These are phyloP conservation scores for Colletotrichum karsti DNA, from an alignment of 2,329 filamentous ascomycete genomes.

Conservation along the genomic window DNA sequence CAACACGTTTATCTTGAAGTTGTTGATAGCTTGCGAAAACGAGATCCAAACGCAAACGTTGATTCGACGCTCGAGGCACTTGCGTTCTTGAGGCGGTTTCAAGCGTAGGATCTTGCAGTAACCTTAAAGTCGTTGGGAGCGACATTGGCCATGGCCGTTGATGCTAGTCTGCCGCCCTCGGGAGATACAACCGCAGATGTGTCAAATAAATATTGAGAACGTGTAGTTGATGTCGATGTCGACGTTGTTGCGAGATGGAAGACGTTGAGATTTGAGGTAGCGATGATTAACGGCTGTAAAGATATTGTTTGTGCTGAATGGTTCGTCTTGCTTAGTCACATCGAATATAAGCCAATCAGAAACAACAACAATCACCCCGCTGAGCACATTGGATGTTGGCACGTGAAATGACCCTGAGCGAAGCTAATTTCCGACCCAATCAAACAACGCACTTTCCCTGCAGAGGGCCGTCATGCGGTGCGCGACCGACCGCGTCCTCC, in stretches of 20 bases:
- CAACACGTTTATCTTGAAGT: background rate
- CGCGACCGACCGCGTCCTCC: conserved; percentile 29
- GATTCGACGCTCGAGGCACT: conserved; percentile 3
- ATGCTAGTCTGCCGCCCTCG: no score
- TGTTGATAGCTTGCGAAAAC: background rate
- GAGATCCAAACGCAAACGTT: background rate
- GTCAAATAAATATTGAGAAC: no score
- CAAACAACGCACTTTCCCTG: conserved; percentile 22
- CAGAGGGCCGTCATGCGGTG: conserved; percentile 27
- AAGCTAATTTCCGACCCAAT: conserved; percentile 30
- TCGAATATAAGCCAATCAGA: background rate
- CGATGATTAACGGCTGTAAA: no score
- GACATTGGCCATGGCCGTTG: no score
- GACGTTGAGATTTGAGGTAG: no score
- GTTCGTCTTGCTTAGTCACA: conserved; percentile 15
- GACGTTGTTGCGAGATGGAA: no score
- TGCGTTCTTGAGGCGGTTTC: conserved; percentile 20
- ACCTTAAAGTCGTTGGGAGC: background rate
- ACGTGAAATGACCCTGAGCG: conserved; percentile 28
- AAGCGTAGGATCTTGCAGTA: background rate
- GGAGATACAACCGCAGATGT: no score
- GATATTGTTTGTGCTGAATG: no score
- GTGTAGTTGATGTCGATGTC: no score
- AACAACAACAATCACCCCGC: background rate
- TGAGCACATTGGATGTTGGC: conserved; percentile 25